Evolutionary conservation across 2,329 filamentous ascomycete genomes (phyloP), one percentile per base, ranked within the genome.

Genomic region (Rhynchosporium secalis): DNA sequence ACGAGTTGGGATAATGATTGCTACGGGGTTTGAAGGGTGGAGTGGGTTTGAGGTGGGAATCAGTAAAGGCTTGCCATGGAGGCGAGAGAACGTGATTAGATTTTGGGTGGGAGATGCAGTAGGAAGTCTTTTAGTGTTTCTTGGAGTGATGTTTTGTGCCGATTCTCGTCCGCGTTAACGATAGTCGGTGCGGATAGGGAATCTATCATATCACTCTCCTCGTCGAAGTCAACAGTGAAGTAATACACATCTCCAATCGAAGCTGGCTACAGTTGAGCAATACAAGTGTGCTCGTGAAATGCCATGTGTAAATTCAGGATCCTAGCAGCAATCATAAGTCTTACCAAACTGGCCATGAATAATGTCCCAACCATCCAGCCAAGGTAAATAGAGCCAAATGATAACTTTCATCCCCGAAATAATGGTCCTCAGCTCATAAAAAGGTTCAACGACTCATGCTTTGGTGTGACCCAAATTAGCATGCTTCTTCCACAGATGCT

Each of bases 1-100:
- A 46, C 57, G 40, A 64, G 65, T 61, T 67, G 47, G 47, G 63
- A 64, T 63, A 56, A 61, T 57, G 43, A 31, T 29, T 66, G 65
- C 46, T 36, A 56, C 41, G 54, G 36, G 36, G 20, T 20, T 40
- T 43, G 13, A 6, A n/a, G 41, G 9, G 15, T 15, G 13, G 41
- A 5, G 41, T 15, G 13, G 4, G 40, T 4, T 43, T 20, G 1
- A 20, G 20, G 20, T 20, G 20, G 20, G 20, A 20, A 40, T 12
- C 36, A 12, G 36, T 12, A 40, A 40, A 40, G 36, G 36, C 7
- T 40, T 40, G 36, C 20, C 20, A 20, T 20, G 20, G 20, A 20
- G 20, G 20, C 20, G 20, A 20, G 20, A 20, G 20, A 20, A 20
- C 20, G 20, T 20, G 20, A 20, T 20, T 20, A 20, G 20, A 20